These are phyloP conservation scores for Artemisia tridentata DNA, from an alignment of 129 eudicot genomes.

Conservation along the genomic window DNA sequence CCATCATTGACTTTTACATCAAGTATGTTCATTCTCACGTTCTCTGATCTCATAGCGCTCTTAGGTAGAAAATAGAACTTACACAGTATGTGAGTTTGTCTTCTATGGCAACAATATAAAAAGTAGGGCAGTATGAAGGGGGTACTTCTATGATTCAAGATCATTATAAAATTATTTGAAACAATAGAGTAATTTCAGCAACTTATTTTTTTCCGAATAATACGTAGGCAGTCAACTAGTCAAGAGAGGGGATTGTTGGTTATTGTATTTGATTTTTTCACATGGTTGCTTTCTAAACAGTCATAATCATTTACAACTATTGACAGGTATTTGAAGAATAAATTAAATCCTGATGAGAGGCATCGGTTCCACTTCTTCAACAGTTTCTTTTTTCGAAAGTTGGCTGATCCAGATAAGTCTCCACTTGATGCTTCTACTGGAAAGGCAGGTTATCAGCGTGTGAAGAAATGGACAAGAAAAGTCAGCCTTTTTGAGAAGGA, in stretches of 20 bases:
- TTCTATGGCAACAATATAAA: too few relatives aligned
- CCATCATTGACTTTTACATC: constrained; percentile 93
- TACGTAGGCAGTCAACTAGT: too few relatives aligned
- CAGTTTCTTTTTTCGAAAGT: constrained; percentile 86
- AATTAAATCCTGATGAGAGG: constrained; percentile 49
- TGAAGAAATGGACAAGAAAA: constrained; percentile 97
- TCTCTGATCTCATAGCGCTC: background rate
- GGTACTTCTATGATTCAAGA: too few relatives aligned
- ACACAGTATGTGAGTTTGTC: too few relatives aligned
- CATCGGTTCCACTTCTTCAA: constrained; percentile 80
- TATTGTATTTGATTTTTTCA: too few relatives aligned
- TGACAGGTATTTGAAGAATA: constrained; percentile 70
- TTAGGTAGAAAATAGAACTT: background rate
- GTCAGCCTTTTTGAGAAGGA: constrained; percentile 89
- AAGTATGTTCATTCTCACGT: constrained; percentile 49
- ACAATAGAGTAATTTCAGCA: too few relatives aligned
- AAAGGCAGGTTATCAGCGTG: constrained; percentile 84
- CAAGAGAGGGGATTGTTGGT: too few relatives aligned
- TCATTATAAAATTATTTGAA: too few relatives aligned
- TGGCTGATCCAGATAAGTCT: constrained; percentile 90
- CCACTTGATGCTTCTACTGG: constrained; percentile 72
- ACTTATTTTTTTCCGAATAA: too few relatives aligned
- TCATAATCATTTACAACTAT: constrained; percentile 5
- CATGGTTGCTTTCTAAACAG: too few relatives aligned
- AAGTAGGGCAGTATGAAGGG: too few relatives aligned